phyloP scores from a whole-genome alignment of 805 yeast genomes.

The Geotrichum ghanense region DNA sequence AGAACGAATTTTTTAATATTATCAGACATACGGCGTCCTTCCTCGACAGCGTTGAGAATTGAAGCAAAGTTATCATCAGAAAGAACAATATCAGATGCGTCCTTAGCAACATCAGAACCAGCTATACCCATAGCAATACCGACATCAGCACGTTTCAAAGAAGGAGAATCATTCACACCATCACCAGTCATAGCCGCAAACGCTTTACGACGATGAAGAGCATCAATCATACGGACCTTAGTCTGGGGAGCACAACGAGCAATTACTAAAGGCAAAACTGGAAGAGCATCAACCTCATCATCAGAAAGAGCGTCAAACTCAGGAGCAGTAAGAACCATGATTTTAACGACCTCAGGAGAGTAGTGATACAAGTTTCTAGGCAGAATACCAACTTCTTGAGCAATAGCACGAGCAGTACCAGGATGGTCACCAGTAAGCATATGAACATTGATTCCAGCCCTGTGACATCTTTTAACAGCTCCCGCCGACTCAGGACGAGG shows the following conservation, averaged over 20 bases:
- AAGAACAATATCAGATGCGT: conserved; percentile 66
- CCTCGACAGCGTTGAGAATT: conserved; percentile 65
- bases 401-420: conserved; percentile 68
- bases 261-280: conserved; percentile 63
- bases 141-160: conserved; percentile 64
- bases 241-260: conserved; percentile 80
- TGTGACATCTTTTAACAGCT: conserved; percentile 55
- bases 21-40: conserved; percentile 69
- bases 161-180: conserved; percentile 75
- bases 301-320: conserved; percentile 57
- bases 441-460: conserved; percentile 67
- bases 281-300: conserved; percentile 46
- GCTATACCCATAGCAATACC: conserved; percentile 79
- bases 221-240: conserved; percentile 72
- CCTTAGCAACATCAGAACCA: conserved; percentile 80
- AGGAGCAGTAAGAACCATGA: conserved; percentile 67
- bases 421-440: conserved; percentile 80
- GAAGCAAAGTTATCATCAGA: conserved; percentile 74
- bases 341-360: conserved; percentile 38
- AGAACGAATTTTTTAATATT: conserved; percentile 70
- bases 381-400: conserved; percentile 68
- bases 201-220: conserved; percentile 49
- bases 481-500: conserved; percentile 60
- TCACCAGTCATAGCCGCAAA: conserved; percentile 78
- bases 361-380: conserved; percentile 50